Evolutionary conservation across 106 monocot species (phyloP), one percentile per base, ranked within the genome.

Genomic region (Dioscorea dumetorum): DNA sequence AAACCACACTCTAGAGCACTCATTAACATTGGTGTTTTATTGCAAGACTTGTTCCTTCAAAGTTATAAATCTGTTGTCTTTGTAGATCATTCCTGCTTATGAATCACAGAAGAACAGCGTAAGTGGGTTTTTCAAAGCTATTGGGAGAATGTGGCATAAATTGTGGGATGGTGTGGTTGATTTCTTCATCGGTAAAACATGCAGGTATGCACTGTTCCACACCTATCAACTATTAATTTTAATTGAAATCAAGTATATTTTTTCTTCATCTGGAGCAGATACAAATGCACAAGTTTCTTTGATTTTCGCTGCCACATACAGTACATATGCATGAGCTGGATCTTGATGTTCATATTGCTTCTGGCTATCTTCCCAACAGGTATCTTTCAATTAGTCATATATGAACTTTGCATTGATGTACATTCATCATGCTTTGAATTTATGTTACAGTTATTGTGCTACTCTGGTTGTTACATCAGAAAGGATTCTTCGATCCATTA

Each of bases 391-490:
- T 48, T 56, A 9, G 21, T 32, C 19, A 16, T 16, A 58, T 20
- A 33, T 41, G 19, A 59, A 16, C 20, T 15, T 17, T 13, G 2
- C 54, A 54, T 14, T 14, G 15, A 54, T 18, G 54, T 19, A 54
- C 1, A 18, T 18, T 13, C 3, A 18, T 2, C 19, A 8, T 62
- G 61, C 53, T 12, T 20, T 60, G 24, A 49, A 48, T n/a, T 66
- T n/a, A 7, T n/a, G 14, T 56, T 71, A 51, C 80, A 97, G 91
- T 69, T 16, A 70, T 74, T 48, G 70, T 91, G 17, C 79, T 89
- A 5, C 32, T 91, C n/a, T 97, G 95, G 88, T 70, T 97, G 28
- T 33, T 97, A 35, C 95, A 97, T 67, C 88, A 91, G 68, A 97
- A 91, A 72, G 95, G 95, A 61, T 78, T 88, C 35, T 89, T 97